Conservation (phyloP, 176 grass and related monocot species). For the Hordeum marinum region DNA sequence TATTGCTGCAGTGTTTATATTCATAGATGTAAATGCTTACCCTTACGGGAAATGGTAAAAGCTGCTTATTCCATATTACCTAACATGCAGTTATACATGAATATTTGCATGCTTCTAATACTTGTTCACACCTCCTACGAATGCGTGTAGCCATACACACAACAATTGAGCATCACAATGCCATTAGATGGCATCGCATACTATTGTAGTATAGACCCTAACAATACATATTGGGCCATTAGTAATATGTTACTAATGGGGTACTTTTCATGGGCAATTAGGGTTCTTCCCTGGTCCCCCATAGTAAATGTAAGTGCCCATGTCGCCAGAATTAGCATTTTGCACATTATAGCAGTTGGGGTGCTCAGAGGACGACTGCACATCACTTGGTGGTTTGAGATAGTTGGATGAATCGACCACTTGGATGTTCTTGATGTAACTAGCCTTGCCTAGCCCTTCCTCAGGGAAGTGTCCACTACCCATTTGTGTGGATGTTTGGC, state of each 20-base stretch:
- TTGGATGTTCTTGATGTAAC: constrained; percentile 51
- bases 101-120: too few species aligned
- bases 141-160: too few species aligned
- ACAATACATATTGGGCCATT: background rate
- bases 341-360: constrained; percentile 72
- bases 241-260: background rate
- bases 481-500: background rate
- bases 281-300: constrained; percentile 69
- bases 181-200: background rate
- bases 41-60: too few species aligned
- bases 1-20: too few species aligned
- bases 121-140: too few species aligned
- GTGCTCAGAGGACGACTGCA: constrained; percentile 57
- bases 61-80: too few species aligned
- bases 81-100: too few species aligned
- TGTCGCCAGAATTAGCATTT: constrained; percentile 67
- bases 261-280: constrained; percentile 48
- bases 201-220: background rate
- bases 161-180: too few species aligned
- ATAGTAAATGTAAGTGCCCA: constrained; percentile 73
- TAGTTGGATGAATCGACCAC: constrained; percentile 56
- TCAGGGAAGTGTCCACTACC: constrained; percentile 46
- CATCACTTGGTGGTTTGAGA: constrained; percentile 41
- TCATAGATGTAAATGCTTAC: too few species aligned
- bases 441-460: constrained; percentile 45